Conservation (phyloP, 331 rosid species). For the Malus hybrid region DNA sequence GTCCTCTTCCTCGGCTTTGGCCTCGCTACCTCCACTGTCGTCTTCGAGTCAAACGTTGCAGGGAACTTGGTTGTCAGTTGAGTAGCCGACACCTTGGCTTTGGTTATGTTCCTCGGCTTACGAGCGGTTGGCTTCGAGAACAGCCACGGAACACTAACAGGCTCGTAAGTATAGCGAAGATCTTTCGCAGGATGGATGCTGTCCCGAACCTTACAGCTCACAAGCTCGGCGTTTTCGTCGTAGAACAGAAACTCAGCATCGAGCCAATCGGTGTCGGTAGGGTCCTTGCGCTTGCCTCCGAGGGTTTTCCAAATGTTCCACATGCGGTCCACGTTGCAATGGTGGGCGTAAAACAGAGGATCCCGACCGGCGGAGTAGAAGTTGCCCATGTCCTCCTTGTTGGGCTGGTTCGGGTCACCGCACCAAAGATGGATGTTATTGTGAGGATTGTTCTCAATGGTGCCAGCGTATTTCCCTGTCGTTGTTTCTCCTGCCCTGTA, state of each 20-base stretch:
- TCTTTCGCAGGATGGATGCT: conserved; percentile 30
- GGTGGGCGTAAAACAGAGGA: conserved; percentile 67
- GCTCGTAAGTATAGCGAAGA: conserved; percentile 51
- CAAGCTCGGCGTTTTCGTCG: conserved; percentile 56
- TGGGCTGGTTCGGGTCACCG: neutral
- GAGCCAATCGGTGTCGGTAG: conserved; percentile 42
- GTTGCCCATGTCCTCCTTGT: conserved; percentile 11
- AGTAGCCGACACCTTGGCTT: neutral
- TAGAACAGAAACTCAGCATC: conserved; percentile 59
- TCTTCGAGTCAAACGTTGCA: conserved; percentile 15
- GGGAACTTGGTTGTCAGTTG: conserved; percentile 22
- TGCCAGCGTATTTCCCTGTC: neutral
- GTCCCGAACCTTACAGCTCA: conserved; percentile 57
- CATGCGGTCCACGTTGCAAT: conserved; percentile 68
- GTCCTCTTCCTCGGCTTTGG: conserved; percentile 39
- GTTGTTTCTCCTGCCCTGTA: neutral
- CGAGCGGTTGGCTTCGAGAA: conserved; percentile 46
- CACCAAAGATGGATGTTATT: neutral
- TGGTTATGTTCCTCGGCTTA: conserved; percentile 18
- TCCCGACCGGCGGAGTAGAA: conserved; percentile 75
- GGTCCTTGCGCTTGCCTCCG: conserved; percentile 44
- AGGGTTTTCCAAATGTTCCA: conserved; percentile 26
- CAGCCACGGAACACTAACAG: conserved; percentile 46
- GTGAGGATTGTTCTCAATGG: conserved; percentile 12
- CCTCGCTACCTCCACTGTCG: conserved; percentile 36